Evolutionary conservation across 2,329 filamentous ascomycete species (phyloP).

Genomic region (Ramularia endophylla): DNA sequence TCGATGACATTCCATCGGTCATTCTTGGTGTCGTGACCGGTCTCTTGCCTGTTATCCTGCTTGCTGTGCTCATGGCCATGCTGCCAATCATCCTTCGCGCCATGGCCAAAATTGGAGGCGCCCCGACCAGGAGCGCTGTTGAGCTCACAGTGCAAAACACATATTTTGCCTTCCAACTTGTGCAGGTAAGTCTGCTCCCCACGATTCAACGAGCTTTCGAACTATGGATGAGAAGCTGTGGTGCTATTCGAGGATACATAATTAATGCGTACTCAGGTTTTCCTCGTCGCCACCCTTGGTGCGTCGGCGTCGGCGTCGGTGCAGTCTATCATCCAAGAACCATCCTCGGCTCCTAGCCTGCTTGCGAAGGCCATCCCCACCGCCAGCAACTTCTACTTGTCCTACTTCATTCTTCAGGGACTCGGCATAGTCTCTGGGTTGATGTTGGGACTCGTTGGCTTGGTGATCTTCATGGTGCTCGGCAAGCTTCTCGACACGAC

Average conservation of each 20-base stretch:
- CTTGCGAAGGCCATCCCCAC: conserved; percentile 54
- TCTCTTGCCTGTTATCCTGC: conserved; percentile 70
- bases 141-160: conserved; percentile 87
- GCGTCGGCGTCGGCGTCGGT: conserved; percentile 71
- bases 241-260: too few relatives aligned
- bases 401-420: conserved; percentile 91
- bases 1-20: conserved; percentile 61
- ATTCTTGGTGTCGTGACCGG: conserved; percentile 80
- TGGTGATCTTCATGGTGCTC: conserved; percentile 67
- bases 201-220: too few relatives aligned
- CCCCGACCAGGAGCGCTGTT: conserved; percentile 70
- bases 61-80: conserved; percentile 79
- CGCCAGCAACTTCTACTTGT: conserved; percentile 90
- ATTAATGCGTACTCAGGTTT: conserved; percentile 56
- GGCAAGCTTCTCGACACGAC: conserved; percentile 71
- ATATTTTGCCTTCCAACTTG: conserved; percentile 85
- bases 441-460: conserved; percentile 66
- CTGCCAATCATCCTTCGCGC: conserved; percentile 76
- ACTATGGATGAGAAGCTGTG: too few relatives aligned
- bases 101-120: conserved; percentile 73
- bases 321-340: conserved; percentile 60
- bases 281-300: conserved; percentile 76
- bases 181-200: conserved; percentile 33
- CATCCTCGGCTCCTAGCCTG: conserved; percentile 22
- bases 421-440: conserved; percentile 69